A percentile compares a stretch with the other conserved stretches of the same genome.
Conservation (phyloP, 768 basidiomycete genomes). For the Russula earlei region DNA sequence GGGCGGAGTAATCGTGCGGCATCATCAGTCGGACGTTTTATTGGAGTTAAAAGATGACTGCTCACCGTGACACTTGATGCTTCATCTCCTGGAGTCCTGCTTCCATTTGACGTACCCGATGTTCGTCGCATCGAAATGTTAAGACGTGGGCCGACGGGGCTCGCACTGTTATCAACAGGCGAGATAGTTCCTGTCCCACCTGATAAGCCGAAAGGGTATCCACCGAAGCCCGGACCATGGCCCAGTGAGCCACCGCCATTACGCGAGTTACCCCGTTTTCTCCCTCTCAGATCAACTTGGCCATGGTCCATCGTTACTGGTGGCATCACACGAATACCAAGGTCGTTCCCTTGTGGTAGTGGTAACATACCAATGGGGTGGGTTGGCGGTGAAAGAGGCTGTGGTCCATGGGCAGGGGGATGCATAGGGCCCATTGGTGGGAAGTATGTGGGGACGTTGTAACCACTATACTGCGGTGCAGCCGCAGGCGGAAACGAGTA, state of each 20-base stretch:
- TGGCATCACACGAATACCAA: constrained; percentile 27
- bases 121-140: constrained; percentile 41
- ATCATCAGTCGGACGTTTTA: background rate
- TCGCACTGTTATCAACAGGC: constrained; percentile 24
- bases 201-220: constrained; percentile 31
- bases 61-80: constrained; percentile 61
- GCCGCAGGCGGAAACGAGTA: constrained; percentile 26
- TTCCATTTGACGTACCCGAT: constrained; percentile 41
- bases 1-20: background rate
- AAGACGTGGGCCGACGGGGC: constrained; percentile 58
- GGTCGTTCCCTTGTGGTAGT: constrained; percentile 14
- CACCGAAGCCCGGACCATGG: constrained; percentile 56
- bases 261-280: constrained; percentile 15
- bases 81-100: constrained; percentile 64
- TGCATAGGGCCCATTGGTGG: constrained; percentile 10
- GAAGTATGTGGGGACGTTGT: constrained; percentile 6
- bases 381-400: constrained; percentile 23
- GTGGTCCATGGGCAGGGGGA: constrained; percentile 14
- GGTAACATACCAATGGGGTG: constrained; percentile 23
- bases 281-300: constrained; percentile 27
- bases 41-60: background rate
- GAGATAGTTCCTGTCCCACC: constrained; percentile 9
- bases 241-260: constrained; percentile 41
- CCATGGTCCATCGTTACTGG: constrained; percentile 24
- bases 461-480: constrained; percentile 25